Evolutionary conservation across 306 rosid species (phyloP), one percentile per base, ranked within the genome.

Genomic region (Glycine latifolia): DNA sequence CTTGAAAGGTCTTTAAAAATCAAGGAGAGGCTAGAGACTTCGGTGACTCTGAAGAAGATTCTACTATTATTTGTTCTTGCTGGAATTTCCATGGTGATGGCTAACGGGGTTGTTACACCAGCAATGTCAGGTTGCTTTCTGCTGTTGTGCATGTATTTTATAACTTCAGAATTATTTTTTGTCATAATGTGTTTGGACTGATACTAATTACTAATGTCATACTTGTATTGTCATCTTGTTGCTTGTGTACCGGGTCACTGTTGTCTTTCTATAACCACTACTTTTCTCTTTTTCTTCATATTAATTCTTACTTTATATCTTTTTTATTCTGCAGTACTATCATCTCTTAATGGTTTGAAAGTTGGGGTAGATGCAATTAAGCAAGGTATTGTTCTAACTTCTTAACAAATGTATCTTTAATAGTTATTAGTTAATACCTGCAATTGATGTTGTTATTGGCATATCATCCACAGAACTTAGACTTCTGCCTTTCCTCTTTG

Each of bases 1-100:
- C 94, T 96, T 71, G 99, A 96, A 86, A 91, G 99, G 87, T 96
- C 99, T 65, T 86, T 96, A 79, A 96, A 90, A 89, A 88, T 96
- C 69, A 96, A 96, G 90, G 98, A 96, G 83, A 91, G 90, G 80
- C 94, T 96, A 55, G 99, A 96, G 88, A 73, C 84, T 84, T 96
- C 99, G 44, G 75, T 87, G 75, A 91, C 94, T 74, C 83, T 93
- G 76, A 96, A 96, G 91, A 96, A 85, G 97, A 85, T 92, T 85
- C 89, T 96, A 65, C 87, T 96, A 52, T 72, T 89, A 80, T 86
- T 93, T 66, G 99, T 96, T 71, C 99, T 96, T 75, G 99, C 94
- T 88, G 99, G 99, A 74, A 96, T 98, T 82, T 76, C 98, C 61
- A 96, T 96, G 99, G 99, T 96, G 78, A 90, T 96, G 87, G 98